A percentile compares a stretch with the other conserved stretches of the same genome.
Conservation (phyloP, 257 asterid genomes). For the Cruciata laevipes region DNA sequence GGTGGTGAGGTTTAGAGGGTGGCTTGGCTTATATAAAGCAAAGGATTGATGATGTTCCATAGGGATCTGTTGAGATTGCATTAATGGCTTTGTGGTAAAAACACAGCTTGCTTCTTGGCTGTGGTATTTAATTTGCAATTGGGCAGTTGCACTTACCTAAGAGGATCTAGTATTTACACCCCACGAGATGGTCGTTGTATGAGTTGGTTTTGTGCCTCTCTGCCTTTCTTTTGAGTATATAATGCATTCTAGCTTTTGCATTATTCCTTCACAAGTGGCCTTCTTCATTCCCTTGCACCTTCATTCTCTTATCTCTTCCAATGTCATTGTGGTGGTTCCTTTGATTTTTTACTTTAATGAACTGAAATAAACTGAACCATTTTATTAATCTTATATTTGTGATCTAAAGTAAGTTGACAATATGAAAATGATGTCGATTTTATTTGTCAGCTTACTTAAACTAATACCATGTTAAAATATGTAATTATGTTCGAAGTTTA, state of each 20-base stretch:
- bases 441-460: too few relatives aligned
- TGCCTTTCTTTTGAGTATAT: background rate
- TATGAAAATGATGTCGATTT: background rate
- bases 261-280: background rate
- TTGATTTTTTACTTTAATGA: too few relatives aligned
- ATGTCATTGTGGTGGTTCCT: too few relatives aligned
- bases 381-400: too few relatives aligned
- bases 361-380: too few relatives aligned
- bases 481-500: too few relatives aligned
- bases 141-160: background rate
- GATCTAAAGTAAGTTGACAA: too few relatives aligned
- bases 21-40: slow-evolving; percentile 3
- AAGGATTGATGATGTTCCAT: background rate
- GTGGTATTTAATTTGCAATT: background rate
- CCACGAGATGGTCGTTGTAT: background rate
- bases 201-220: background rate
- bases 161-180: background rate
- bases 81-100: slow-evolving; percentile 13
- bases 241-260: background rate
- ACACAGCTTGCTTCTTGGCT: slow-evolving; percentile 15
- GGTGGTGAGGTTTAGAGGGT: background rate
- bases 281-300: background rate
- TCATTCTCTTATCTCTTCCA: too few relatives aligned
- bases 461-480: too few relatives aligned
- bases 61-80: background rate